phyloP scores from a whole-genome alignment of 1,284 basidiomycete genomes.

The Baeospora myosura region DNA sequence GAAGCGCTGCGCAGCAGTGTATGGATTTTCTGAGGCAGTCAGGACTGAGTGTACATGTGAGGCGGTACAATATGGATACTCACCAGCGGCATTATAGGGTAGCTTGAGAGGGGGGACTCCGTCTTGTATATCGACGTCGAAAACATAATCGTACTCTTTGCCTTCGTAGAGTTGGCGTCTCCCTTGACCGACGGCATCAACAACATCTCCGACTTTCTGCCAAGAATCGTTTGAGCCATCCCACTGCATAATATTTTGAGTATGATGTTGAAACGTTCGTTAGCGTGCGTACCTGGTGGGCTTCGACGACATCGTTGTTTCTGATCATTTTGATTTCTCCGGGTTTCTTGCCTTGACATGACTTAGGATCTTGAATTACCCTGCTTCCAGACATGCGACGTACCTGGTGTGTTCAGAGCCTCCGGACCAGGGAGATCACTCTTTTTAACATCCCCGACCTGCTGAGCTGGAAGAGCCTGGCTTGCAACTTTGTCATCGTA shows the following conservation, averaged over 20 bases:
- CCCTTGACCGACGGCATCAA: constrained; percentile 84
- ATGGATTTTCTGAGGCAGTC: constrained; percentile 75
- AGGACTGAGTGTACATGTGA: constrained; percentile 7
- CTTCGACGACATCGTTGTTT: constrained; percentile 74
- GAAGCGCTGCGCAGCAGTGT: constrained; percentile 85
- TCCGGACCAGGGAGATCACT: constrained; percentile 82
- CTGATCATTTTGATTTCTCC: constrained; percentile 91
- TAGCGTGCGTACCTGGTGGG: constrained; percentile 61
- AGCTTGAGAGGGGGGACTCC: constrained; percentile 90
- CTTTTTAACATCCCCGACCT: constrained; percentile 91
- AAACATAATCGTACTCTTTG: constrained; percentile 97
- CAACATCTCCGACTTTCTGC: constrained; percentile 94
- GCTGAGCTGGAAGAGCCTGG: constrained; percentile 67
- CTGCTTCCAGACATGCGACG: constrained; percentile 16
- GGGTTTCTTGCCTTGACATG: constrained; percentile 68
- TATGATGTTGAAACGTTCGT: constrained; percentile 3
- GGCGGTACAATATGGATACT: constrained; percentile 17
- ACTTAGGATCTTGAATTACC: constrained; percentile 7
- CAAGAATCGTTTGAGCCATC: constrained; percentile 61
- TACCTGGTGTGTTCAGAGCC: constrained; percentile 68
- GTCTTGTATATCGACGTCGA: constrained; percentile 94
- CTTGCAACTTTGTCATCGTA: constrained; percentile 71
- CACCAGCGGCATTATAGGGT: constrained; percentile 86
- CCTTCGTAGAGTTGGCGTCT: constrained; percentile 87
- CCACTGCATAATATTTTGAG: constrained; percentile 47